Evolutionary conservation across 345 rosid genomes (phyloP).

Genomic region (Gynandropsis gynandra): DNA sequence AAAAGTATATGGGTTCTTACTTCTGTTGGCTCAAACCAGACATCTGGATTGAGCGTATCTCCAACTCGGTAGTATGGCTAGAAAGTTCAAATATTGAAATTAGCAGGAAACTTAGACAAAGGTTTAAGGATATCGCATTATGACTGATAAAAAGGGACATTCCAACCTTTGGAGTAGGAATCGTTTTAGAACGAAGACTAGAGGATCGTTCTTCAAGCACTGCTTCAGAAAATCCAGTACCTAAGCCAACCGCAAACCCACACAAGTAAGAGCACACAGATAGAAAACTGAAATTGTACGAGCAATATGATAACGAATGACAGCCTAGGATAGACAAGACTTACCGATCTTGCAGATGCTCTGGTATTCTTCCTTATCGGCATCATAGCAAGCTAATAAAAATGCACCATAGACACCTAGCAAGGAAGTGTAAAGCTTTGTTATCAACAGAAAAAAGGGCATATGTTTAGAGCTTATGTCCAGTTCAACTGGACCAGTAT

Average conservation of each 20-base stretch:
- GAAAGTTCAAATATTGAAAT: constrained; percentile 14
- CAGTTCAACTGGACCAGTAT: background rate
- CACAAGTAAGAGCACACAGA: constrained; percentile 5
- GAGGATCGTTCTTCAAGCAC: constrained; percentile 76
- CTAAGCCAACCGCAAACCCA: constrained; percentile 31
- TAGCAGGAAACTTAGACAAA: constrained; percentile 8
- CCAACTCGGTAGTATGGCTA: constrained; percentile 74
- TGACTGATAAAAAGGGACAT: constrained; percentile 7
- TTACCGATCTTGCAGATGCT: constrained; percentile 93
- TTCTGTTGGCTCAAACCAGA: constrained; percentile 92
- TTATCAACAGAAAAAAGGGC: constrained; percentile 13
- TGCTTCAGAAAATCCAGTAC: constrained; percentile 84
- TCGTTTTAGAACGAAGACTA: constrained; percentile 77
- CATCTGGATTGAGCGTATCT: constrained; percentile 70
- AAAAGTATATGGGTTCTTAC: constrained; percentile 29
- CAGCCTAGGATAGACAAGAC: constrained; percentile 18
- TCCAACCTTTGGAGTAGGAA: constrained; percentile 67
- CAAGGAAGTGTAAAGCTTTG: constrained; percentile 18
- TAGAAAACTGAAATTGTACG: constrained; percentile 3
- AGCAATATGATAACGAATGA: constrained; percentile 2
- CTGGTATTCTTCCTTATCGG: constrained; percentile 70
- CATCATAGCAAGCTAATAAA: constrained; percentile 87
- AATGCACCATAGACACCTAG: constrained; percentile 90
- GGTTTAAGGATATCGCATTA: constrained; percentile 2
- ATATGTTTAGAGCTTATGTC: background rate